Evolutionary conservation across 2,329 filamentous ascomycete genomes (phyloP), one percentile per base, ranked within the genome.

Genomic region (Nemania serpens): DNA sequence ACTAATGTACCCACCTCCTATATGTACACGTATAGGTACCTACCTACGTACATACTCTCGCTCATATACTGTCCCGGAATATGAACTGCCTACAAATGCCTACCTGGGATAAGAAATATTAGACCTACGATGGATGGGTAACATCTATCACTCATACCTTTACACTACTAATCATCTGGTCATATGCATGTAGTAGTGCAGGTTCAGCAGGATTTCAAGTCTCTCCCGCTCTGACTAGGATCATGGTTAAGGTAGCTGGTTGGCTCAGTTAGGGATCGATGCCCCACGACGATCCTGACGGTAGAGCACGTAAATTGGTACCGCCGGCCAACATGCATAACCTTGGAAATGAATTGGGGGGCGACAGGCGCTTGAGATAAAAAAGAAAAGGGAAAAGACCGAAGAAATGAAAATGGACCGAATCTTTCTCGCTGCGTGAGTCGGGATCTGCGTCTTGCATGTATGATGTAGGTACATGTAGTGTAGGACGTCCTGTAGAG

Each of bases 381-480:
- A 43, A 5, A 15, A 45, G 34, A 42, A 5, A 34, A 5, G 34
- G 20, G 15, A 13, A 5, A 22, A 49, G 33, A n/a, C n/a, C n/a
- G n/a, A 22, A 41, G 13, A 48, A 33, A 22, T 4, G 25, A 29
- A 7, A 29, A 33, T 17, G 20, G 11, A 48, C 34, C 45, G 13
- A 10, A 42, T 29, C 36, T 12, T 15, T 15, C 25, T 18, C 25
- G 20, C 11, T 46, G 52, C 41, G 52, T 56, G 47, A 60, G 52
- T 60, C 58, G n/a, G n/a, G 58, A 60, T 60, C 41, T 53, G 11
- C 55, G 33, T 33, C 4, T 7, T 53, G 11, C 55, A 20, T 33
- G 25, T 7, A 29, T 29, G 4, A 29, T 29, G n/a, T n/a, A n/a
- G n/a, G n/a, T n/a, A n/a, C n/a, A n/a, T n/a, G n/a, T n/a, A n/a